Percentiles rank a stretch among this genome's conserved stretches.
phyloP scores from a whole-genome alignment of 768 basidiomycete genomes.

The Mycena venus region DNA sequence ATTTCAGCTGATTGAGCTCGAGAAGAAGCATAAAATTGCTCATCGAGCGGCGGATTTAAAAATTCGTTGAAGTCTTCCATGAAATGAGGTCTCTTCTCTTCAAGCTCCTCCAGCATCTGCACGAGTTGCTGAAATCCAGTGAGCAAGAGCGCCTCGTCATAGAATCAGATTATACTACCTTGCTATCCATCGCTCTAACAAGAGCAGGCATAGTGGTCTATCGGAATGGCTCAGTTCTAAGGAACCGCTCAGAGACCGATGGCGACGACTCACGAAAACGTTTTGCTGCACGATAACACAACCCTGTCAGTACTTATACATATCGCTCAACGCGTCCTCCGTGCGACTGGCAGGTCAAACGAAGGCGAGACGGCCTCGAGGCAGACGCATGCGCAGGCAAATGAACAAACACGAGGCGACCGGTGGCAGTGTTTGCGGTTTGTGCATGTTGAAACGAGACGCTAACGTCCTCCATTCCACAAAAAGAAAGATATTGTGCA shows the following conservation, averaged over 20 bases:
- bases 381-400: slow-evolving; percentile 1
- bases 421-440: slow-evolving; percentile 6
- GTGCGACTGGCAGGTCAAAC: slow-evolving; percentile 8
- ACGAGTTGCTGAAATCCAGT: slow-evolving; percentile 10
- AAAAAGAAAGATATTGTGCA: too few species aligned
- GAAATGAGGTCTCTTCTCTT: slow-evolving; percentile 1
- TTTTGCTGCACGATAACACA: slow-evolving; percentile 11
- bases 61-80: neutral
- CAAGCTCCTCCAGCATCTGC: slow-evolving; percentile 9
- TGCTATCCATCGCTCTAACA: slow-evolving; percentile 4
- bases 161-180: slow-evolving; percentile 3
- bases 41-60: neutral
- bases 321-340: slow-evolving; percentile 3
- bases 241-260: neutral
- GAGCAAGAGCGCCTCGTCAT: slow-evolving; percentile 5
- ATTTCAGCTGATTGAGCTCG: slow-evolving; percentile 4
- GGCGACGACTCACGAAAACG: neutral
- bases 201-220: slow-evolving; percentile 9
- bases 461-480: neutral
- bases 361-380: slow-evolving; percentile 7
- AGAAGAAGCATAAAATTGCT: slow-evolving; percentile 3
- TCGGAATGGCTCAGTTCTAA: slow-evolving; percentile 3
- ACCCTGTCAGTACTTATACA: slow-evolving; percentile 9
- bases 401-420: slow-evolving; percentile 12
- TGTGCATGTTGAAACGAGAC: neutral